Evolutionary conservation across 495 filamentous ascomycete species (phyloP), one percentile per base, ranked within the genome.

Genomic region (Glarea lozoyensis): DNA sequence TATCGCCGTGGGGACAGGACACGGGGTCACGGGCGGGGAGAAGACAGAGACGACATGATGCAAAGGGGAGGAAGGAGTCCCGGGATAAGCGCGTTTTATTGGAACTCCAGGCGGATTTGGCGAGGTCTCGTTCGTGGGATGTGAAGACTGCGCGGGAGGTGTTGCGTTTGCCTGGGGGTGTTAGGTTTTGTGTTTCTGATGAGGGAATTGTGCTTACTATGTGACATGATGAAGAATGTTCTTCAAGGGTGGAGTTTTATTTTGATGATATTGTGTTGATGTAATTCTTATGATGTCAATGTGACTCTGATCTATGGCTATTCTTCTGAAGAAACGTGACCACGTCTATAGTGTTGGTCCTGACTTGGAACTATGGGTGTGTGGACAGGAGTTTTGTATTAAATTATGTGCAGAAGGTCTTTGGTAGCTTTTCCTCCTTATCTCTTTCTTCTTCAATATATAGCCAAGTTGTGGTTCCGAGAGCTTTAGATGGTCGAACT

Each of bases 91-190:
- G 85, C n/a, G 88, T 86, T 23, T 79, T 73, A 49, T 82, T 86
- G 5, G 82, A 76, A 57, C 81, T 81, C 84, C 93, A 98, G 42
- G 76, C 75, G 17, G 72, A 64, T 55, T 85, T 83, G 24, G 94
- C 81, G 25, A 86, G 76, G 43, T 70, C 69, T 37, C 92, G 82
- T 66, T 98, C 92, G 64, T 95, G 79, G 37, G 89, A 81, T 45
- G 92, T 97, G 70, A 96, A 98, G 63, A 95, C 86, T 15, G 92
- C 82, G 32, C 94, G 84, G 43, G 89, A 93, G 38, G 92, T 96
- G 68, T 98, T 96, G 50, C 90, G 82, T 72, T 96, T 95, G 61
- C 80, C 78, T 82, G 51, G 22, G 27, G 49, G 62, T 48, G 57
- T 56, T 33, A 47, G 29, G 34, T 16, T 34, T 13, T 13, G n/a